Percentiles rank a stretch among this genome's conserved stretches.
Conservation (phyloP, 73 alveolate species). For the Loxodes magnus region DNA sequence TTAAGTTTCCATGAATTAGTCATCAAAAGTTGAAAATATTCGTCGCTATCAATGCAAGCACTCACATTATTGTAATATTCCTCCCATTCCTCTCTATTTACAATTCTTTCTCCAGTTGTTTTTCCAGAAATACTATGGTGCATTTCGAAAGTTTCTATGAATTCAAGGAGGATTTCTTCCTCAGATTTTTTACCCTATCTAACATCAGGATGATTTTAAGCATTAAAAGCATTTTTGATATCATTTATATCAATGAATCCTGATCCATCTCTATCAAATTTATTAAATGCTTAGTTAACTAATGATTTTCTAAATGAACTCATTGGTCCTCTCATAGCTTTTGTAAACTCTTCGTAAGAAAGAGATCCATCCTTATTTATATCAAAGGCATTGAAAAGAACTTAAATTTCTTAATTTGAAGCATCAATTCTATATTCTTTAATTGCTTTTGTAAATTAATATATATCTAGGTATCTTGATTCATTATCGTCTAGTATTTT, state of each 20-base stretch:
- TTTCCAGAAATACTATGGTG: slow-evolving; percentile 32
- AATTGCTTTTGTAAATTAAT: slow-evolving; percentile 56
- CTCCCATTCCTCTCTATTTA: slow-evolving; percentile 37
- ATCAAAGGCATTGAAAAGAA: slow-evolving; percentile 34
- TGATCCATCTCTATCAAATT: slow-evolving; percentile 39
- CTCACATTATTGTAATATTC: slow-evolving; percentile 45
- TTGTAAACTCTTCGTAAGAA: slow-evolving; percentile 47
- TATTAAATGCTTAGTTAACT: slow-evolving; percentile 42
- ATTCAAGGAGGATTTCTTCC: slow-evolving; percentile 31
- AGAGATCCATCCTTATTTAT: slow-evolving; percentile 32
- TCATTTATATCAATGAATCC: slow-evolving; percentile 47
- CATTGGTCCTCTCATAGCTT: slow-evolving; percentile 60
- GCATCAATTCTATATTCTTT: slow-evolving; percentile 50
- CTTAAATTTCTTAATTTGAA: slow-evolving; percentile 29
- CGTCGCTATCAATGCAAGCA: slow-evolving; percentile 60
- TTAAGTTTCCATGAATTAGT: slow-evolving; percentile 65
- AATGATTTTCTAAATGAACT: slow-evolving; percentile 35
- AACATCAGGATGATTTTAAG: background rate
- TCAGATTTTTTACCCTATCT: slow-evolving; percentile 45
- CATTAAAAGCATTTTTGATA: slow-evolving; percentile 37
- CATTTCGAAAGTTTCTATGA: slow-evolving; percentile 42
- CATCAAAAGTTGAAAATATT: slow-evolving; percentile 60
- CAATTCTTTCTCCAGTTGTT: slow-evolving; percentile 21
- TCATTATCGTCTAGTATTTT: slow-evolving; percentile 52
- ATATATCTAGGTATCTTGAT: slow-evolving; percentile 42